Conservation (phyloP, 441 rosid genomes). For the Erodium trifolium region DNA sequence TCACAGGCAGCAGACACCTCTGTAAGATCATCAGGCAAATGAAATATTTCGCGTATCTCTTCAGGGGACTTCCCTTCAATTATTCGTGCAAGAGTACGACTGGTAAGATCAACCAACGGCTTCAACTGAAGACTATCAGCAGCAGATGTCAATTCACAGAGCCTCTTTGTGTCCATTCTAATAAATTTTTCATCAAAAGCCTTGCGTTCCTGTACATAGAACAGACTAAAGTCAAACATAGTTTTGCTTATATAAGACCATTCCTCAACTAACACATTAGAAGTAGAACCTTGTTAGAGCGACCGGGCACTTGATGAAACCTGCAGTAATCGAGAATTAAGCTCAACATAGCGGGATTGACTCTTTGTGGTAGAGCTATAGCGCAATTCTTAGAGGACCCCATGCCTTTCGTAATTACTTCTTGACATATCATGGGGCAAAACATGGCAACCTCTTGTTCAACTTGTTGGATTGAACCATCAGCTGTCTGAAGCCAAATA, state of each 20-base stretch:
- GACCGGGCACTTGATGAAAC: conserved; percentile 66
- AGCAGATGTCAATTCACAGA: conserved; percentile 71
- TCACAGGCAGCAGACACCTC: conserved; percentile 42
- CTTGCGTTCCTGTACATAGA: conserved; percentile 42
- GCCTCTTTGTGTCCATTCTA: conserved; percentile 68
- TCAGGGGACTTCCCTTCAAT: conserved; percentile 66
- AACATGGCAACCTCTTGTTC: conserved; percentile 76
- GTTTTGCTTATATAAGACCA: background rate
- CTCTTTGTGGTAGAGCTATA: conserved; percentile 58
- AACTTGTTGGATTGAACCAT: conserved; percentile 65
- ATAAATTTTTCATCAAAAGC: conserved; percentile 60
- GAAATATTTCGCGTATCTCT: conserved; percentile 73
- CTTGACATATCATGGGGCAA: conserved; percentile 64
- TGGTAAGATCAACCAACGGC: conserved; percentile 67
- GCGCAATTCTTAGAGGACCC: conserved; percentile 60
- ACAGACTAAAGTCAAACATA: conserved; percentile 8
- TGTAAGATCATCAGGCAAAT: conserved; percentile 72
- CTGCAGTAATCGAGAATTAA: conserved; percentile 64
- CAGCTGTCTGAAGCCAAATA: conserved; percentile 65
- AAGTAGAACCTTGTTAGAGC: conserved; percentile 45
- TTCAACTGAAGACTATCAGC: conserved; percentile 68
- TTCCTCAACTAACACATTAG: background rate
- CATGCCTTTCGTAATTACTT: conserved; percentile 50
- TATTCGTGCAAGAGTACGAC: conserved; percentile 68
- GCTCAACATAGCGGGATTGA: conserved; percentile 55